Percentiles rank a stretch among this genome's conserved stretches.
phyloP scores from a whole-genome alignment of 805 yeast species.

The Vanderwaltozyma verrucispora region DNA sequence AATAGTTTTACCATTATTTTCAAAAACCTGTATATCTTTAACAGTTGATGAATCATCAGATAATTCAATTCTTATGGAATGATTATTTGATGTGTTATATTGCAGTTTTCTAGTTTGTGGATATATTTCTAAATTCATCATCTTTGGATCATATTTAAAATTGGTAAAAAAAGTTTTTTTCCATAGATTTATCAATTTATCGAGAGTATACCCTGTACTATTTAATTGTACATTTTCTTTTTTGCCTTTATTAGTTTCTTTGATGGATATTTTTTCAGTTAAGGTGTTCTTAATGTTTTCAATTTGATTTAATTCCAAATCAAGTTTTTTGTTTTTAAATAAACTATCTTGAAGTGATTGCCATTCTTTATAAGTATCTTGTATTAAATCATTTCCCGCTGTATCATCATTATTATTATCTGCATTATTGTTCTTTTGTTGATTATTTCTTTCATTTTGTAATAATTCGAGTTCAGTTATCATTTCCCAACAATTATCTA shows the following conservation, averaged over 20 bases:
- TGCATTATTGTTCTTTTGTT: constrained; percentile 1
- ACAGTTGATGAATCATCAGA: constrained; percentile 3
- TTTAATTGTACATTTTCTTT: neutral
- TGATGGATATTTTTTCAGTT: neutral
- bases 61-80: constrained; percentile 7
- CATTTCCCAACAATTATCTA: constrained; percentile 20
- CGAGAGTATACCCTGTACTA: neutral
- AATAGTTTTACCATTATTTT: constrained; percentile 2
- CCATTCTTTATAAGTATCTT: constrained; percentile 5
- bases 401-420: constrained; percentile 3
- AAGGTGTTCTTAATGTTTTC: neutral
- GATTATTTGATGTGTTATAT: constrained; percentile 7
- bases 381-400: neutral
- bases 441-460: constrained; percentile 5
- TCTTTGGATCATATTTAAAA: neutral
- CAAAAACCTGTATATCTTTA: constrained; percentile 5
- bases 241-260: neutral
- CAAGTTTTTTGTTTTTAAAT: neutral
- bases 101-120: constrained; percentile 17
- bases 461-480: constrained; percentile 12
- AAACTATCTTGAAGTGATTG: neutral
- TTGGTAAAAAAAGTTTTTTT: constrained; percentile 1
- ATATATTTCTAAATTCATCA: constrained; percentile 9
- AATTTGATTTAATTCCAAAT: neutral
- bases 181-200: constrained; percentile 7